phyloP scores from a whole-genome alignment of 176 grass and related monocot species.

The Rhynchospora breviuscula region DNA sequence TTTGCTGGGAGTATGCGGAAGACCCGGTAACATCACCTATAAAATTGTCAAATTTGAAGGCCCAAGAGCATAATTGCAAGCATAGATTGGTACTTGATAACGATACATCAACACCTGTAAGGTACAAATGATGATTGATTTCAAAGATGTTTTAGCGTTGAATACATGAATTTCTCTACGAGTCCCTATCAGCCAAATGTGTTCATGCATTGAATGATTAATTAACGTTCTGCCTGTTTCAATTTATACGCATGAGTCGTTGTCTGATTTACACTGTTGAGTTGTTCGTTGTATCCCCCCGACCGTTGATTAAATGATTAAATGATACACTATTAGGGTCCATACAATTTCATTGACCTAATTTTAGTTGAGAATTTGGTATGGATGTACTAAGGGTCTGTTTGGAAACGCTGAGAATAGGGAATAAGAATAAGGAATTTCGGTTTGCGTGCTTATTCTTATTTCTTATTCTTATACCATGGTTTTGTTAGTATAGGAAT shows the following conservation, averaged over 20 bases:
- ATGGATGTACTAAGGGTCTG: too few species aligned
- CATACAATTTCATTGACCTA: background rate
- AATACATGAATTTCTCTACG: background rate
- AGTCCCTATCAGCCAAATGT: background rate
- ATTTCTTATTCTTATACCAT: too few species aligned
- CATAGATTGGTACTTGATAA: constrained; percentile 22
- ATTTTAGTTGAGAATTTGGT: background rate
- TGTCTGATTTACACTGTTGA: background rate
- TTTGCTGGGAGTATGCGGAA: background rate
- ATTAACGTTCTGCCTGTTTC: background rate
- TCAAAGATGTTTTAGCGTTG: background rate
- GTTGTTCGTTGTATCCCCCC: background rate
- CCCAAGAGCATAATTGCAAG: background rate
- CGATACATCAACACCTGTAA: constrained; percentile 19
- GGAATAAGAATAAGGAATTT: too few species aligned
- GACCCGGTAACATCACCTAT: constrained; percentile 8
- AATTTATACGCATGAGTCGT: background rate
- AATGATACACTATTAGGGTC: background rate
- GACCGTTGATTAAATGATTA: background rate
- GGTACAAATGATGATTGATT: constrained; percentile 14
- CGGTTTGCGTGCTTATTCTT: too few species aligned
- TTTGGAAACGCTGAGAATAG: too few species aligned
- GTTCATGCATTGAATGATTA: background rate
- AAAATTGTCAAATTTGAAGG: background rate
- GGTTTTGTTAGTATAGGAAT: too few species aligned